A percentile compares a stretch with the other conserved stretches of the same genome.
phyloP scores from a whole-genome alignment of 2,329 filamentous ascomycete genomes.

The Trichoderma harzianum region DNA sequence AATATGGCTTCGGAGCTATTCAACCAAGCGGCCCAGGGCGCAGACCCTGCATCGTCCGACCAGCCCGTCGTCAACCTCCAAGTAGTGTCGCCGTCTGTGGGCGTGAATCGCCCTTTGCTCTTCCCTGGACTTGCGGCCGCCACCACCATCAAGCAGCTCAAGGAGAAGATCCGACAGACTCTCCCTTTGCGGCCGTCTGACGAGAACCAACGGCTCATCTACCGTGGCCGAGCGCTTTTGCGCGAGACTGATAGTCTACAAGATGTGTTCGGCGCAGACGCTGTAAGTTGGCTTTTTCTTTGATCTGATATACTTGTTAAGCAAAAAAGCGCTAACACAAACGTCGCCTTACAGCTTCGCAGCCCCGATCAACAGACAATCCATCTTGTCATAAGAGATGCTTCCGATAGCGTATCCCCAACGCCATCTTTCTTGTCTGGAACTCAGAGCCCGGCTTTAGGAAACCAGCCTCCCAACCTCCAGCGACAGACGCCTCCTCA shows the following conservation, averaged over 20 bases:
- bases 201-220: constrained; percentile 57
- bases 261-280: constrained; percentile 54
- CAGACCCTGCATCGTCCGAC: constrained; percentile 27
- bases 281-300: constrained; percentile 37
- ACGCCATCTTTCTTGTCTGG: constrained; percentile 26
- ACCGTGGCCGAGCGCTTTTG: constrained; percentile 54
- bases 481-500: constrained; percentile 20
- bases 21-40: constrained; percentile 19
- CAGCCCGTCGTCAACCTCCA: constrained; percentile 51
- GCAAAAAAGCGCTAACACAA: constrained; percentile 17
- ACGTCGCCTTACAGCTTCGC: constrained; percentile 36
- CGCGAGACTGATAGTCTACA: constrained; percentile 54
- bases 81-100: constrained; percentile 56
- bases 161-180: constrained; percentile 53
- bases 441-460: constrained; percentile 29
- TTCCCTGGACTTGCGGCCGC: constrained; percentile 47
- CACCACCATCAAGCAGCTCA: constrained; percentile 56
- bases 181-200: constrained; percentile 49
- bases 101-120: constrained; percentile 48
- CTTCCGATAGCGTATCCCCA: constrained; percentile 29
- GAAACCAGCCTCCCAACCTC: constrained; percentile 24
- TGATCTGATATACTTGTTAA: not conserved
- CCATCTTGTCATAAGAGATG: constrained; percentile 50
- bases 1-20: constrained; percentile 41
- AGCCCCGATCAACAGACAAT: constrained; percentile 48